phyloP scores from a whole-genome alignment of 768 basidiomycete species.

The Pulveroboletus ravenelii region DNA sequence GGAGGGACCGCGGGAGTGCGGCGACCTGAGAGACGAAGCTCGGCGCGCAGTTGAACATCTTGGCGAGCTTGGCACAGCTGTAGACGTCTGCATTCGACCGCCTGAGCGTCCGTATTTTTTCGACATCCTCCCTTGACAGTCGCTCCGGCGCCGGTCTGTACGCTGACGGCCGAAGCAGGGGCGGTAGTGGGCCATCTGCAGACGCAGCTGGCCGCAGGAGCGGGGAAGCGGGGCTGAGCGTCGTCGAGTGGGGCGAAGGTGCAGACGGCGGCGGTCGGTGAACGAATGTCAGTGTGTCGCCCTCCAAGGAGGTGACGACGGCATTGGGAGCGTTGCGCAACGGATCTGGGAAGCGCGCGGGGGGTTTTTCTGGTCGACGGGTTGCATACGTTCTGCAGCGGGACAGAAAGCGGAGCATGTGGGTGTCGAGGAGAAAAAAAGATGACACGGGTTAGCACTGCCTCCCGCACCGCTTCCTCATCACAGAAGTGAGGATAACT shows the following conservation, averaged over 20 bases:
- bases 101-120: conserved; percentile 56
- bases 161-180: conserved; percentile 41
- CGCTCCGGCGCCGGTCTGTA: conserved; percentile 34
- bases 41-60: conserved; percentile 69
- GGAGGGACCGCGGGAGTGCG: conserved; percentile 49
- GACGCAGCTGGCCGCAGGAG: conserved; percentile 44
- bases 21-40: conserved; percentile 64
- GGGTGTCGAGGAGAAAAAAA: neutral
- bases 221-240: conserved; percentile 66
- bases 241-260: conserved; percentile 68
- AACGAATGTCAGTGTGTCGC: conserved; percentile 75
- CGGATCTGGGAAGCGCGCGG: conserved; percentile 56
- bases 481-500: conserved; percentile 1
- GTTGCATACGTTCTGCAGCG: conserved; percentile 41
- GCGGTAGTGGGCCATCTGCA: conserved; percentile 40
- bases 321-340: conserved; percentile 49
- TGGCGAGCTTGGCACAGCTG: conserved; percentile 64
- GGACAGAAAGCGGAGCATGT: conserved; percentile 16
- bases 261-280: conserved; percentile 81
- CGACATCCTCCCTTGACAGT: conserved; percentile 49
- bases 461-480: neutral
- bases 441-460: neutral
- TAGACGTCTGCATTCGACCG: conserved; percentile 51
- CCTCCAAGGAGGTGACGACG: conserved; percentile 44
- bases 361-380: conserved; percentile 35